phyloP scores from a whole-genome alignment of 306 rosid species.

The Carpinus fangiana region DNA sequence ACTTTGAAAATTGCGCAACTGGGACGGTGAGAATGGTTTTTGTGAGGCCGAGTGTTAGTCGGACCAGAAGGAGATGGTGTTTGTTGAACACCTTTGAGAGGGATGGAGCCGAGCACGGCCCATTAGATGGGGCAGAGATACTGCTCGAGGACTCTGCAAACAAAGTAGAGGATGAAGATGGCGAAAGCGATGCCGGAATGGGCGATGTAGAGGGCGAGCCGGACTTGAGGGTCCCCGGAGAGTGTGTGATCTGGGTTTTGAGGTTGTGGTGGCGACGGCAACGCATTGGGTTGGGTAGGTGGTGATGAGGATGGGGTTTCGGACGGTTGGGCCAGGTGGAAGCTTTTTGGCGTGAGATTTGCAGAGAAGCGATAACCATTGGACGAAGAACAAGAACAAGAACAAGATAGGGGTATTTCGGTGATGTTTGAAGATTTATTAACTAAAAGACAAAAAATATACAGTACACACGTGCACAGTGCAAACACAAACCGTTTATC shows the following conservation, averaged over 20 bases:
- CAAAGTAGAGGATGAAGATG: conserved; percentile 64
- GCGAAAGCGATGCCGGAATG: conserved; percentile 83
- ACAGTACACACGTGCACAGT: no score
- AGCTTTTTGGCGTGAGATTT: no score
- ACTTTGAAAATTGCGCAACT: conserved; percentile 65
- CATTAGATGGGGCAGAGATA: conserved; percentile 85
- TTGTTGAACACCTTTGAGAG: conserved; percentile 77
- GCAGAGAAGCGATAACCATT: no score
- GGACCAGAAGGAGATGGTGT: conserved; percentile 75
- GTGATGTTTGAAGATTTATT: no score
- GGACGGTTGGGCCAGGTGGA: conserved; percentile 22
- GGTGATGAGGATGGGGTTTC: conserved; percentile 22
- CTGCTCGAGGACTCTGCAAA: conserved; percentile 66
- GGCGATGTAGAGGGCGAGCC: conserved; percentile 85
- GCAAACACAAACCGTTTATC: no score
- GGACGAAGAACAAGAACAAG: no score
- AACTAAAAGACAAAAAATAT: no score
- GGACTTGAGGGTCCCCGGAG: conserved; percentile 83
- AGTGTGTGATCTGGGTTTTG: conserved; percentile 46
- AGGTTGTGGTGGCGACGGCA: no score
- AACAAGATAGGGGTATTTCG: no score
- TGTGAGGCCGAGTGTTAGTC: conserved; percentile 70
- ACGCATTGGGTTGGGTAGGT: no score
- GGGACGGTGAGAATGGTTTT: conserved; percentile 84
- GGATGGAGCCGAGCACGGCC: conserved; percentile 91